phyloP scores from a whole-genome alignment of 2,329 filamentous ascomycete species.

The Biscogniauxia marginata region DNA sequence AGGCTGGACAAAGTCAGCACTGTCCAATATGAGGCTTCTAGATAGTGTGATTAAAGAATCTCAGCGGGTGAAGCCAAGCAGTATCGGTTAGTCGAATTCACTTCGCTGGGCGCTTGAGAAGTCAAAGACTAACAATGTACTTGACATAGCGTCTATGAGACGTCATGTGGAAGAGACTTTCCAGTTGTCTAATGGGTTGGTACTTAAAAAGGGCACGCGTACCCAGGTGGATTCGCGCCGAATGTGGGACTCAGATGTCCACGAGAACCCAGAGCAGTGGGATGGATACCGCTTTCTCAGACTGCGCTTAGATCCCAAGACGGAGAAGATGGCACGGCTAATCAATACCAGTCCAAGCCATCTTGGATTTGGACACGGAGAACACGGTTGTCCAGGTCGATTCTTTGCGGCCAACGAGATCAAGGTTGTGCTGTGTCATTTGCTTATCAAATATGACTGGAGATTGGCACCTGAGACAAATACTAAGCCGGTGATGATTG shows the following conservation, averaged over 20 bases:
- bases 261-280: constrained; percentile 21
- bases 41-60: constrained; percentile 40
- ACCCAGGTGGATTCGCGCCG: constrained; percentile 23
- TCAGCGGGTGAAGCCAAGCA: constrained; percentile 29
- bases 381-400: constrained; percentile 30
- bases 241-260: constrained; percentile 16
- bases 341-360: constrained; percentile 28
- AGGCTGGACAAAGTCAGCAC: constrained; percentile 22
- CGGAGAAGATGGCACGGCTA: constrained; percentile 25
- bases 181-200: constrained; percentile 19
- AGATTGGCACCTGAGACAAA: constrained; percentile 10
- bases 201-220: constrained; percentile 19
- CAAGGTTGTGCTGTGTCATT: constrained; percentile 28
- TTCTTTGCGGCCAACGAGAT: constrained; percentile 37
- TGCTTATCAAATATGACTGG: constrained; percentile 26
- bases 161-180: constrained; percentile 15
- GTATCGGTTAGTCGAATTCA: constrained; percentile 19
- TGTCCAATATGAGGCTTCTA: constrained; percentile 32
- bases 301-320: constrained; percentile 16
- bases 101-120: not conserved
- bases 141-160: constrained; percentile 20
- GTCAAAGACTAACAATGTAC: not conserved
- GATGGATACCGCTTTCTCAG: constrained; percentile 22
- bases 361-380: constrained; percentile 37
- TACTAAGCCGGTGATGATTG: constrained; percentile 2